Evolutionary conservation across 2,329 filamentous ascomycete genomes (phyloP).

Genomic region (Bipolaris sorokiniana): DNA sequence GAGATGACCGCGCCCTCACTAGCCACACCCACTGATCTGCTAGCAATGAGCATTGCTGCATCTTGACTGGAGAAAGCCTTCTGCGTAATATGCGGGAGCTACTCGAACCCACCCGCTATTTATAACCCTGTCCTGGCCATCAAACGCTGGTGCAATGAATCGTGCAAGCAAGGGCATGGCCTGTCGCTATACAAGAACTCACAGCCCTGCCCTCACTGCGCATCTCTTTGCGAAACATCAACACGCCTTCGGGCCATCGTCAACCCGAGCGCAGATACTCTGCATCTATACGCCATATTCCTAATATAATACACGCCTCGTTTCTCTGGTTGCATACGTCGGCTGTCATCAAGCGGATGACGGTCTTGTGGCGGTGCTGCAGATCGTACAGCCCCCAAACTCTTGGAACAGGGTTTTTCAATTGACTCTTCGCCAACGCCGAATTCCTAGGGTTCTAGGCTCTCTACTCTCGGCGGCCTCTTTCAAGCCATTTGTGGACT

Average conservation of each 20-base stretch:
- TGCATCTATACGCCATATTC: neutral
- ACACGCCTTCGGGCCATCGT: neutral
- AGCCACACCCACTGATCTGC: slow-evolving; percentile 17
- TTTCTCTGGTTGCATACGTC: slow-evolving; percentile 12
- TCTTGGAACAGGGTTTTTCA: slow-evolving; percentile 10
- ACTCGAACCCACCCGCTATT: slow-evolving; percentile 5
- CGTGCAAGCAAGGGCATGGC: neutral
- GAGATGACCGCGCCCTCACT: slow-evolving; percentile 9
- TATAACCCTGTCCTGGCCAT: neutral
- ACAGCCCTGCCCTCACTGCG: neutral
- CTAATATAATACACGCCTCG: neutral
- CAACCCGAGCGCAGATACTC: slow-evolving; percentile 9
- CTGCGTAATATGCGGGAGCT: slow-evolving; percentile 1
- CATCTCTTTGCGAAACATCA: neutral
- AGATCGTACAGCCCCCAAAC: slow-evolving; percentile 11
- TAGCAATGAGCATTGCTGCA: slow-evolving; percentile 5
- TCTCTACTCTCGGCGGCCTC: slow-evolving; percentile 6
- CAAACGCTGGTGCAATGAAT: slow-evolving; percentile 2
- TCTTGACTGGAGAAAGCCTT: slow-evolving; percentile 5
- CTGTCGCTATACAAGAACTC: slow-evolving; percentile 2
- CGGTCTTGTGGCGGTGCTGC: slow-evolving; percentile 24
- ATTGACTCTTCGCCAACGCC: slow-evolving; percentile 6
- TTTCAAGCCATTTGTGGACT: neutral
- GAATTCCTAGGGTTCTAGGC: slow-evolving; percentile 8
- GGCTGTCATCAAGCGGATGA: slow-evolving; percentile 11